Conservation (phyloP, 164 flowering plant genomes). For the Chimonanthus salicifolius region DNA sequence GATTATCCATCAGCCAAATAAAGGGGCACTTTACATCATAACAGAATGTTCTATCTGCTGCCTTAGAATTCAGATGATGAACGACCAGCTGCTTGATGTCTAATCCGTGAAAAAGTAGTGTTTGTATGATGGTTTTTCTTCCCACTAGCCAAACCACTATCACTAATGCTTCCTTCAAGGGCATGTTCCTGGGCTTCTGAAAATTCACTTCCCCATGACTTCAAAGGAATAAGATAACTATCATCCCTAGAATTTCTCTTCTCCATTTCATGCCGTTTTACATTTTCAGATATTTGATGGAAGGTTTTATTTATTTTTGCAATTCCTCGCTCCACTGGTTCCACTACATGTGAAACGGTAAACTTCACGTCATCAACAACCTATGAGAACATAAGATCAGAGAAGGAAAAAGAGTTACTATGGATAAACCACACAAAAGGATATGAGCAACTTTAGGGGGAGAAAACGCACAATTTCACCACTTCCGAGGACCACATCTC, state of each 20-base stretch:
- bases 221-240: conserved; percentile 63
- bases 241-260: conserved; percentile 73
- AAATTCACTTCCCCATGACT: conserved; percentile 61
- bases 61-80: conserved; percentile 1
- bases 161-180: conserved; percentile 74
- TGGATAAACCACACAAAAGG: neutral
- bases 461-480: conserved; percentile 76
- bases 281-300: conserved; percentile 89
- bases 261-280: conserved; percentile 55
- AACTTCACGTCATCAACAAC: conserved; percentile 94
- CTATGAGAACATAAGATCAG: conserved; percentile 27
- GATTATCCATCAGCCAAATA: neutral
- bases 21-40: neutral
- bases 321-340: conserved; percentile 92
- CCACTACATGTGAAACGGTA: conserved; percentile 94
- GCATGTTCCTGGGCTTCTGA: conserved; percentile 54
- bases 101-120: conserved; percentile 20
- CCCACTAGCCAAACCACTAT: conserved; percentile 61
- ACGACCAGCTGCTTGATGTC: conserved; percentile 15
- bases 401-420: neutral
- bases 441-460: neutral
- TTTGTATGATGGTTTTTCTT: conserved; percentile 33
- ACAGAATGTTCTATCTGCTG: neutral
- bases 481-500: conserved; percentile 93
- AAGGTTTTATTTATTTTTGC: conserved; percentile 75